Conservation (phyloP, 495 filamentous ascomycete species). For the Antarctomyces pellizariae region DNA sequence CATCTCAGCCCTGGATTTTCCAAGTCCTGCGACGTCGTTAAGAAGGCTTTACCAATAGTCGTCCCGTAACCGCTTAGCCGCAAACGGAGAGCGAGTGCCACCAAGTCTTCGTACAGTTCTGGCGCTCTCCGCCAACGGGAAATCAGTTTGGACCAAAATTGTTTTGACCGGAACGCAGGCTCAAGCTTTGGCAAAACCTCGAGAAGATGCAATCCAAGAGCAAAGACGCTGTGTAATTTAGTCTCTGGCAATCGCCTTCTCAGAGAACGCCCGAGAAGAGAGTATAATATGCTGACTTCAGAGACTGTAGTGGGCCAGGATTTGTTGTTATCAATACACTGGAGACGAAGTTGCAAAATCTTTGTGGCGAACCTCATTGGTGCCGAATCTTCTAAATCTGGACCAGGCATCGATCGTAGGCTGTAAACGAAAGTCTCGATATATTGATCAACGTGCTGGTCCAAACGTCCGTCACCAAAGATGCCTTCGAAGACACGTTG, state of each 20-base stretch:
- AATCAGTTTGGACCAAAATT: slow-evolving; percentile 2
- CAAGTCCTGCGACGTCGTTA: slow-evolving; percentile 1
- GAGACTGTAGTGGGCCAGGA: slow-evolving; percentile 4
- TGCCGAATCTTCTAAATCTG: slow-evolving; percentile 5
- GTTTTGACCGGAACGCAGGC: neutral
- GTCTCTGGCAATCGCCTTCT: slow-evolving; percentile 4
- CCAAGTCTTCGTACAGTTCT: slow-evolving; percentile 6
- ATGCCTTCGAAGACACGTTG: slow-evolving; percentile 5
- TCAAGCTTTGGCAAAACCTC: slow-evolving; percentile 3
- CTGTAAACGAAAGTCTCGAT: slow-evolving; percentile 5
- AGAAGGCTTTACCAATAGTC: slow-evolving; percentile 5
- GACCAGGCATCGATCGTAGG: slow-evolving; percentile 2
- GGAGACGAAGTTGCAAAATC: slow-evolving; percentile 5
- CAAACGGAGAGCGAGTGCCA: slow-evolving; percentile 6
- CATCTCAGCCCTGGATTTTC: slow-evolving; percentile 4
- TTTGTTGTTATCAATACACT: slow-evolving; percentile 1
- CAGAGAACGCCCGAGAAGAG: slow-evolving; percentile 4
- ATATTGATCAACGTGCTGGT: slow-evolving; percentile 5
- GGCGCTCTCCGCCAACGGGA: slow-evolving; percentile 6
- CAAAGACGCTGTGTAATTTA: slow-evolving; percentile 4
- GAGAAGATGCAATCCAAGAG: slow-evolving; percentile 7
- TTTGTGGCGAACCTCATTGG: slow-evolving; percentile 7
- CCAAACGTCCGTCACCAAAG: slow-evolving; percentile 4
- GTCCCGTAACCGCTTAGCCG: slow-evolving; percentile 7
- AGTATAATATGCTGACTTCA: slow-evolving; percentile 6